Base-by-base conservation (phyloP, 495 filamentous ascomycete genomes). In the Tuber borchii region DNA sequence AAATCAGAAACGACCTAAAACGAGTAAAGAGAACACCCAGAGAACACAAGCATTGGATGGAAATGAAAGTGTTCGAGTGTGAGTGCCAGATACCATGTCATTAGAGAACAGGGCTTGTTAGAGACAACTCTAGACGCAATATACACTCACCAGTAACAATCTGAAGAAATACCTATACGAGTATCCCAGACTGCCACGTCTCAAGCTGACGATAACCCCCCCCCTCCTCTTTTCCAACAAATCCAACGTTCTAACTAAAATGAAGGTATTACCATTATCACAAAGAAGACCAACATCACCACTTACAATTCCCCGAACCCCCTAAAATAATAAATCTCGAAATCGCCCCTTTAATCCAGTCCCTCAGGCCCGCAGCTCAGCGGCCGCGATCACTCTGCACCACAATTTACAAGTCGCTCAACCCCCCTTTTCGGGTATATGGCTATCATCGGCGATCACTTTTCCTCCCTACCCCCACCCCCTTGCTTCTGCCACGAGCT, bases 391-490 rank as follows among this genome's bases (percentile, higher is more conserved):
- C 14, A 65, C 31, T 17, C 26, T 17, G 4, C 26, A 34, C 56
- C 17, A 65, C 5, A 34, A 65, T 65, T 34, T 34, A 34, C 56
- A 65, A 65, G 26, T 65, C 26, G 56, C 56, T 65, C 12, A 31
- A 65, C 14, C 56, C 26, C 26, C 14, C 26, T 14, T 3, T n/a
- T 34, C 26, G 56, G 56, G 31, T 65, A 65, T 65, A 65, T 34
- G 56, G 56, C 56, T 34, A 34, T 34, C 56, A 65, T 65, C 56
- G 56, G 56, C 56, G 56, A 65, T 65, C 56, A 65, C 26, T 65
- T 65, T 65, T 16, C 56, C 12, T 17, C 56, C 2, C 26, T 34
- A 65, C 56, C 56, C 56, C 56, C 56, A 31, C 26, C 56, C 56
- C 56, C 56, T 34, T 65, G 17, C 56, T 34, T 34, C 56, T 65